Base-by-base conservation (phyloP, 805 yeast genomes). In the Ogataea saltuana region DNA sequence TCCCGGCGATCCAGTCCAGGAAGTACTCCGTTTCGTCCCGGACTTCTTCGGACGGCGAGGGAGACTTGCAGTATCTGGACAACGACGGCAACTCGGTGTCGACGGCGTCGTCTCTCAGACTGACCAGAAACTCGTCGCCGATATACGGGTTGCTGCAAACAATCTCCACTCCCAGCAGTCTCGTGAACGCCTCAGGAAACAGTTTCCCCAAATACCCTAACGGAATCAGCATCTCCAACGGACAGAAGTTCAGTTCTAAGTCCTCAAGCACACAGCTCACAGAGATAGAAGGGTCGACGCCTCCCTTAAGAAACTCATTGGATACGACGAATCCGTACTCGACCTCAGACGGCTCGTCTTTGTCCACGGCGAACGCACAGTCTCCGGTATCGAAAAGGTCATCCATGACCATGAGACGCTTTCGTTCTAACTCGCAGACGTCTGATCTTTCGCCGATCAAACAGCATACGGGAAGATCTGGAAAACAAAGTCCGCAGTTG, bases 391-490 rank as follows among this genome's bases (percentile, higher is more conserved):
- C 64, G 13, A 61, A 59, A 32, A 41, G 59, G 27, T 61, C 64
- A 8, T 62, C 65, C 7, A 56, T 64, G 64, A 51, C 63, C 15
- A 59, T 55, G 28, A 46, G 68, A 44, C 63, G 65, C 3, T 64
- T 64, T 44, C 48, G 68, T 31, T 62, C 66, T 6, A 58, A 57
- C 40, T 54, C 62, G 8, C 58, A 53, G 37, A 41, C 51, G n/a
- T 55, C 62, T 2, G 61, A 60, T 9, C 30, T 25, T 3, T 59
- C 63, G 16, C 61, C 61, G 10, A 35, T 49, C 19, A 58, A 58
- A 39, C 46, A 34, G 37, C 40, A 46, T 18, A 30, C 47, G 15
- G 30, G 36, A 8, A 26, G 22, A n/a, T n/a, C 48, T 10, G 9
- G 32, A 20, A 32, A 35, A 18, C 46, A 45, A 18, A 45, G 39